These are phyloP conservation scores for Fraxinus platypoda DNA, from an alignment of 305 asterid species.

Conservation along the genomic window DNA sequence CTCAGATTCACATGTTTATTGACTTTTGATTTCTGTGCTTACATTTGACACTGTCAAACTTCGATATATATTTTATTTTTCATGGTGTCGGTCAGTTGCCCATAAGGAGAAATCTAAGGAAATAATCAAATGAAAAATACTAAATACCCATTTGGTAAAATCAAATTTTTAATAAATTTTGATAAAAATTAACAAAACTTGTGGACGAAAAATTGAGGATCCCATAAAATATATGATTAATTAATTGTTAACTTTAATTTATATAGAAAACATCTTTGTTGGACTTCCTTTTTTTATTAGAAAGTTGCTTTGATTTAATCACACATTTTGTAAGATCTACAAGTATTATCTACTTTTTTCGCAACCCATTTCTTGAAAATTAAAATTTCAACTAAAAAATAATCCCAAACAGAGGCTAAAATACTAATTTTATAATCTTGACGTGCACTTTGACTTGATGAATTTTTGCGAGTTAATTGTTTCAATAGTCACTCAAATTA, in stretches of 20 bases:
- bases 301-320: too few relatives aligned
- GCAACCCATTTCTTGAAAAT: not conserved
- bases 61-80: not conserved
- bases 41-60: not conserved
- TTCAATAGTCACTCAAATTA: too few relatives aligned
- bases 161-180: too few relatives aligned
- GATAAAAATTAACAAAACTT: too few relatives aligned
- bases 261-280: not conserved
- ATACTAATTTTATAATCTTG: too few relatives aligned
- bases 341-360: not conserved
- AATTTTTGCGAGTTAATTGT: too few relatives aligned
- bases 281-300: not conserved
- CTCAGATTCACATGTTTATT: not conserved
- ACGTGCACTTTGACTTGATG: too few relatives aligned
- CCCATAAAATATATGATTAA: too few relatives aligned
- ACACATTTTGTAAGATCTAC: not conserved
- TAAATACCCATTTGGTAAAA: not conserved
- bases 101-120: not conserved
- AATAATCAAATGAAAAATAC: not conserved
- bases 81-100: not conserved
- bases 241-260: too few relatives aligned
- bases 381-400: too few relatives aligned
- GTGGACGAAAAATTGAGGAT: too few relatives aligned
- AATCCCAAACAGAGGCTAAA: not conserved
- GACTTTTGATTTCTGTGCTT: not conserved